A percentile compares a stretch with the other conserved stretches of the same genome.
Evolutionary conservation across 1,139 yeast genomes (phyloP).

Genomic region (Entelexis paramagnoliae): DNA sequence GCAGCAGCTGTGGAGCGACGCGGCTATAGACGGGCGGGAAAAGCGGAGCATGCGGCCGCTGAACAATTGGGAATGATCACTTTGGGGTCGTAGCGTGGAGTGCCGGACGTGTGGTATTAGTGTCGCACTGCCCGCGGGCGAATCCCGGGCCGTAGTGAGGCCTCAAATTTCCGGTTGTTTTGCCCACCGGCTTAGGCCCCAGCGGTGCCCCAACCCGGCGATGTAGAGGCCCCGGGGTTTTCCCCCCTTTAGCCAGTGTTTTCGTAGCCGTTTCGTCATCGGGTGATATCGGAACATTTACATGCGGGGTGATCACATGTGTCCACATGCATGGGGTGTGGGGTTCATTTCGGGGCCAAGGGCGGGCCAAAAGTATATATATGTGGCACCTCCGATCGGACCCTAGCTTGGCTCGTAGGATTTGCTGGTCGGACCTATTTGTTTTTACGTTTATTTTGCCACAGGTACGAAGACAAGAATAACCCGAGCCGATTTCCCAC

Average conservation of each 20-base stretch:
- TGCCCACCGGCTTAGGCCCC: no score
- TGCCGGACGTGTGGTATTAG: no score
- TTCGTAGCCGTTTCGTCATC: constrained; percentile 2
- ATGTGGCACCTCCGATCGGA: neutral
- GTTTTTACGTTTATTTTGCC: no score
- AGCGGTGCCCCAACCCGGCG: constrained; percentile 4
- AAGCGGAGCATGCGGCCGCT: no score
- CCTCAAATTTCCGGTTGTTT: no score
- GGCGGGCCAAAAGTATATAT: neutral
- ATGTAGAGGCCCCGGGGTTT: neutral
- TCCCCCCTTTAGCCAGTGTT: neutral
- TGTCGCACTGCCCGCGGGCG: no score
- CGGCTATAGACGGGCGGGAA: neutral
- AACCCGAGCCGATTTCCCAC: neutral
- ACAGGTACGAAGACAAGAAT: neutral
- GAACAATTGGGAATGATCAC: no score
- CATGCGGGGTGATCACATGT: constrained; percentile 10
- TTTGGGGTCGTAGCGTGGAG: no score
- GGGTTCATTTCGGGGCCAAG: neutral
- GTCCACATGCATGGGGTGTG: constrained; percentile 4
- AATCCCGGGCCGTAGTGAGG: no score
- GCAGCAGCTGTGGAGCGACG: neutral
- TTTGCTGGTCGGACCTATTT: neutral
- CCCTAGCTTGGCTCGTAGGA: neutral
- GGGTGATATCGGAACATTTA: constrained; percentile 1